Evolutionary conservation across 768 basidiomycete genomes (phyloP).

Genomic region (Lentinula guzmanii): DNA sequence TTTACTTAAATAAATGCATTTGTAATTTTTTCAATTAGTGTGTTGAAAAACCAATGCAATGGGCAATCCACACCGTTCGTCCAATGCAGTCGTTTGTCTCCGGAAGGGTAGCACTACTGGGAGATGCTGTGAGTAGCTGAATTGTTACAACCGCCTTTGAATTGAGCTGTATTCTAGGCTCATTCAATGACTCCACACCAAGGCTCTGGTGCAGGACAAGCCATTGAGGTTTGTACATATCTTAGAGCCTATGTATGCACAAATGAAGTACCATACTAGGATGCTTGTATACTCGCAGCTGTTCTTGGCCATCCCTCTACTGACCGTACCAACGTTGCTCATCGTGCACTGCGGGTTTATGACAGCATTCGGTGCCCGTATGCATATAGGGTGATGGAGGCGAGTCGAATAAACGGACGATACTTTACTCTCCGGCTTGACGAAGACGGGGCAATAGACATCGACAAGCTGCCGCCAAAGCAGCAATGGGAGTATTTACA

Average conservation of each 20-base stretch:
- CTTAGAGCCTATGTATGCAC: neutral
- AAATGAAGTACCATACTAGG: slow-evolving; percentile 25
- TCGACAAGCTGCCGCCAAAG: slow-evolving; percentile 13
- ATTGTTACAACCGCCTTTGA: neutral
- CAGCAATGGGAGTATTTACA: slow-evolving; percentile 27
- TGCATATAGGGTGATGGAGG: slow-evolving; percentile 29
- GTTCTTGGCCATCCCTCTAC: slow-evolving; percentile 39
- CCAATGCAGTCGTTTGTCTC: slow-evolving; percentile 45
- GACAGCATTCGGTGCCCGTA: slow-evolving; percentile 46
- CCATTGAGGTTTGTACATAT: slow-evolving; percentile 38
- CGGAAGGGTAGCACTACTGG: slow-evolving; percentile 43
- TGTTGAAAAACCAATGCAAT: slow-evolving; percentile 43
- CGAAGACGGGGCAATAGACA: slow-evolving; percentile 19
- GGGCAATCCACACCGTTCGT: slow-evolving; percentile 58
- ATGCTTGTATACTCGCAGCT: slow-evolving; percentile 39
- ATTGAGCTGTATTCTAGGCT: slow-evolving; percentile 12
- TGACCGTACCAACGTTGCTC: slow-evolving; percentile 28
- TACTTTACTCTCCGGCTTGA: slow-evolving; percentile 32
- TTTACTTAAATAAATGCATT: neutral
- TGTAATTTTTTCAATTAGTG: slow-evolving; percentile 31
- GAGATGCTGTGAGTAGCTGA: slow-evolving; percentile 38
- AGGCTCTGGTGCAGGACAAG: slow-evolving; percentile 55
- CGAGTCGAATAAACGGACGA: slow-evolving; percentile 33
- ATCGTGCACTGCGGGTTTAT: slow-evolving; percentile 37
- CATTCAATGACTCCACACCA: slow-evolving; percentile 48